phyloP scores from a whole-genome alignment of 306 rosid genomes.

The Canavalia gladiata region DNA sequence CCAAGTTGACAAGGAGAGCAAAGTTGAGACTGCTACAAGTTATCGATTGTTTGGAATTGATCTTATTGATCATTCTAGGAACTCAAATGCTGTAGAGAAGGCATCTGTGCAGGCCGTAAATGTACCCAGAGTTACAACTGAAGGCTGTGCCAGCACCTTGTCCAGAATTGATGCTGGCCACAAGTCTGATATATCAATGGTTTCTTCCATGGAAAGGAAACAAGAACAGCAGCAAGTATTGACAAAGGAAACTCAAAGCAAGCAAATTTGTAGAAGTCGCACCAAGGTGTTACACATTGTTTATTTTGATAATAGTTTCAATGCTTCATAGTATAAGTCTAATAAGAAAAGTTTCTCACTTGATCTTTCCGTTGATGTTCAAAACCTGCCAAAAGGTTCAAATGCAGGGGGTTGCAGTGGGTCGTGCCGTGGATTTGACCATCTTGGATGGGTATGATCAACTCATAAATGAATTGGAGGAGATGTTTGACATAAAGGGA shows the following conservation, averaged over 20 bases:
- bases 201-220: constrained; percentile 58
- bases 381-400: constrained; percentile 72
- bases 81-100: constrained; percentile 55
- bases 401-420: constrained; percentile 97
- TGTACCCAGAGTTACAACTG: constrained; percentile 46
- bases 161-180: constrained; percentile 64
- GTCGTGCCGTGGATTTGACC: constrained; percentile 93
- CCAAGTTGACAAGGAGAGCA: constrained; percentile 67
- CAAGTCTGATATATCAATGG: constrained; percentile 63
- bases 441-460: constrained; percentile 81
- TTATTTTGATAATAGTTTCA: neutral
- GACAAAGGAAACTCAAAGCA: constrained; percentile 70
- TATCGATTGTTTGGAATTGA: constrained; percentile 82
- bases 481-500: constrained; percentile 90
- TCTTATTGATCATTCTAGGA: constrained; percentile 59
- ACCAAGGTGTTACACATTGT: constrained; percentile 70
- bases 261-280: constrained; percentile 80
- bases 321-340: neutral
- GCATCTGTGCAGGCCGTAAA: constrained; percentile 45
- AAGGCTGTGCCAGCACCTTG: constrained; percentile 57
- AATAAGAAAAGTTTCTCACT: constrained; percentile 46
- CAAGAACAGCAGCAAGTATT: constrained; percentile 56
- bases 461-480: constrained; percentile 81
- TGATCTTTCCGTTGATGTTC: constrained; percentile 18
- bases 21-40: constrained; percentile 67